A percentile compares a stretch with the other conserved stretches of the same genome.
phyloP scores from a whole-genome alignment of 1,139 yeast species.

The Geotrichum australiense region DNA sequence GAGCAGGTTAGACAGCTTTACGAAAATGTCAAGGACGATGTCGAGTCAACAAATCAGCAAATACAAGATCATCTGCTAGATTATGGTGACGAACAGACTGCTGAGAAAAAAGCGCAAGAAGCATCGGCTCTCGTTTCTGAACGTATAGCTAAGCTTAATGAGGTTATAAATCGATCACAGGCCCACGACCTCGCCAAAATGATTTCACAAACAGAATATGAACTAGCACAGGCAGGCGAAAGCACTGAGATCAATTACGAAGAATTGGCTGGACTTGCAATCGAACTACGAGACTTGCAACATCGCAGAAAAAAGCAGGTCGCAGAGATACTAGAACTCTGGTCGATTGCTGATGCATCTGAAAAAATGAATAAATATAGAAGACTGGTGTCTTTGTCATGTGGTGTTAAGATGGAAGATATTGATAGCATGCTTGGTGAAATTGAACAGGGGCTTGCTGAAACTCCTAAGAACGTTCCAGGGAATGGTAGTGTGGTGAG shows the following conservation, averaged over 20 bases:
- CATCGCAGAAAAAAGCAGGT: constrained; percentile 41
- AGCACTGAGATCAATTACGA: constrained; percentile 19
- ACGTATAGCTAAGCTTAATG: constrained; percentile 36
- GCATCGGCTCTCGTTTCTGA: constrained; percentile 27
- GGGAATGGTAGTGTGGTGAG: too few species aligned
- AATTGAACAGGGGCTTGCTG: constrained; percentile 41
- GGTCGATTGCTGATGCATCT: constrained; percentile 41
- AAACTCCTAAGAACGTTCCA: constrained; percentile 18
- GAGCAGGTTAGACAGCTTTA: constrained; percentile 41
- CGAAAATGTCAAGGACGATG: constrained; percentile 39
- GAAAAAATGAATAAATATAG: constrained; percentile 76
- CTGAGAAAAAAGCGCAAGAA: constrained; percentile 24
- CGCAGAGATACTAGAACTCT: constrained; percentile 40
- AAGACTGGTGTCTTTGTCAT: constrained; percentile 70
- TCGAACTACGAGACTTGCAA: constrained; percentile 44
- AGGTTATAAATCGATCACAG: constrained; percentile 50
- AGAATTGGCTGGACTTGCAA: constrained; percentile 32
- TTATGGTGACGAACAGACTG: constrained; percentile 28
- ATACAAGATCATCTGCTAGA: constrained; percentile 30
- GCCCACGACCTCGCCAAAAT: constrained; percentile 44
- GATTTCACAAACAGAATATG: constrained; percentile 42
- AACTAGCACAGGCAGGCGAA: constrained; percentile 37
- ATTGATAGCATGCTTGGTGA: constrained; percentile 67
- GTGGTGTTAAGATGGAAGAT: constrained; percentile 73
- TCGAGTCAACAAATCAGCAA: constrained; percentile 30